Percentiles rank a stretch among this genome's conserved stretches.
Evolutionary conservation across 345 rosid genomes (phyloP).

Genomic region (Capsella bursapastoris): DNA sequence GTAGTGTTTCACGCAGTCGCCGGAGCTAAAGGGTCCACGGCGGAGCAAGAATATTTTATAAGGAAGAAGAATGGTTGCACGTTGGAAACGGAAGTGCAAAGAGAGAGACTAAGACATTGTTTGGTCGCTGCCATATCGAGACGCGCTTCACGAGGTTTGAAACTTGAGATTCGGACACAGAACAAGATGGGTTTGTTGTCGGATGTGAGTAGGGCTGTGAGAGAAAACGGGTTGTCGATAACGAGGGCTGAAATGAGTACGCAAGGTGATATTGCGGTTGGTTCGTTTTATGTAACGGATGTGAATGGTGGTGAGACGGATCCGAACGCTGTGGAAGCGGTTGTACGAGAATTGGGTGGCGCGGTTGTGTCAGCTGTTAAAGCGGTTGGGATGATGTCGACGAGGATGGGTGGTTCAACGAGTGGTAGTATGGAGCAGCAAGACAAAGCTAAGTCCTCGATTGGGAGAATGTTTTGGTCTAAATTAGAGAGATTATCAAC

Average conservation of each 20-base stretch:
- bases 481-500: slow-evolving; percentile 69
- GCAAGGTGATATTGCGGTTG: slow-evolving; percentile 62
- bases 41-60: slow-evolving; percentile 90
- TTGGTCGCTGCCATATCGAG: slow-evolving; percentile 82
- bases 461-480: slow-evolving; percentile 78
- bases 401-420: slow-evolving; percentile 43
- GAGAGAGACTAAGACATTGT: slow-evolving; percentile 59
- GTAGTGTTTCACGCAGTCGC: slow-evolving; percentile 88
- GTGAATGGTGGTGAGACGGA: slow-evolving; percentile 61
- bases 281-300: slow-evolving; percentile 75
- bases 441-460: slow-evolving; percentile 51
- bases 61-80: slow-evolving; percentile 78
- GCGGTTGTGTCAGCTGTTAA: slow-evolving; percentile 55
- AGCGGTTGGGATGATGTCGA: slow-evolving; percentile 40
- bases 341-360: slow-evolving; percentile 68
- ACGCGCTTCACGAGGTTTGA: slow-evolving; percentile 68
- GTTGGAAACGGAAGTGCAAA: slow-evolving; percentile 59
- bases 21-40: slow-evolving; percentile 64
- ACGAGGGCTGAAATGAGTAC: slow-evolving; percentile 64
- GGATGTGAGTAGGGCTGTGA: slow-evolving; percentile 62
- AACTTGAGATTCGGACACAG: slow-evolving; percentile 60
- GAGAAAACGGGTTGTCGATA: slow-evolving; percentile 77
- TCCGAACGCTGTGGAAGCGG: slow-evolving; percentile 49
- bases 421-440: slow-evolving; percentile 38
- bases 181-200: slow-evolving; percentile 72